A percentile compares a stretch with the other conserved stretches of the same genome.
Conservation (phyloP, 305 asterid genomes). For the Solanum hybrid region DNA sequence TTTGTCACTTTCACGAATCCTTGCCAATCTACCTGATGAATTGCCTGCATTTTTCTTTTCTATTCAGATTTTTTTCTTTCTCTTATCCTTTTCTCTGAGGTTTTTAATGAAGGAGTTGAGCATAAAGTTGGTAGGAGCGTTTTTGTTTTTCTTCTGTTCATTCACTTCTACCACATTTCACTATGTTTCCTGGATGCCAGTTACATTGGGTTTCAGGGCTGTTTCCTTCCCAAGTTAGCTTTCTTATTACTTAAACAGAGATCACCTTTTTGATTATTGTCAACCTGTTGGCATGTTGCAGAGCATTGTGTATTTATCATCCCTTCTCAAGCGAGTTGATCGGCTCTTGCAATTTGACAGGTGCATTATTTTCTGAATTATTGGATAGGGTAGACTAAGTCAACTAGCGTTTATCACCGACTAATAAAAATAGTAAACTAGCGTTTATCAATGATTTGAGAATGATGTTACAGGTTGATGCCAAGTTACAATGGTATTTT, state of each 20-base stretch:
- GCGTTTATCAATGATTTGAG: conserved; percentile 7
- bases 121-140: not conserved
- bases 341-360: conserved; percentile 96
- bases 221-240: not conserved
- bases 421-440: not conserved
- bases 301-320: conserved; percentile 62
- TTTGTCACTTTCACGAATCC: not conserved
- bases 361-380: conserved; percentile 25
- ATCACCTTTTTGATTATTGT: conserved; percentile 17
- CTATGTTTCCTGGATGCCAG: not conserved
- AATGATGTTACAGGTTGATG: conserved; percentile 64
- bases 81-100: not conserved
- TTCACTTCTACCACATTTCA: not conserved
- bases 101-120: not conserved
- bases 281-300: conserved; percentile 34
- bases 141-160: not conserved
- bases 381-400: not conserved
- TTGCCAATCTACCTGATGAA: not conserved
- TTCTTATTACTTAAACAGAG: conserved; percentile 1
- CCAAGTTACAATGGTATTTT: conserved; percentile 95
- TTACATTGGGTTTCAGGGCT: not conserved
- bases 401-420: not conserved
- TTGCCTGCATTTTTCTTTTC: not conserved
- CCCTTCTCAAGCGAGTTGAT: conserved; percentile 95
- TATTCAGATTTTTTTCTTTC: not conserved